Evolutionary conservation across 2,329 filamentous ascomycete genomes (phyloP), one percentile per base, ranked within the genome.

Genomic region (Pyricularia pennisetigena): DNA sequence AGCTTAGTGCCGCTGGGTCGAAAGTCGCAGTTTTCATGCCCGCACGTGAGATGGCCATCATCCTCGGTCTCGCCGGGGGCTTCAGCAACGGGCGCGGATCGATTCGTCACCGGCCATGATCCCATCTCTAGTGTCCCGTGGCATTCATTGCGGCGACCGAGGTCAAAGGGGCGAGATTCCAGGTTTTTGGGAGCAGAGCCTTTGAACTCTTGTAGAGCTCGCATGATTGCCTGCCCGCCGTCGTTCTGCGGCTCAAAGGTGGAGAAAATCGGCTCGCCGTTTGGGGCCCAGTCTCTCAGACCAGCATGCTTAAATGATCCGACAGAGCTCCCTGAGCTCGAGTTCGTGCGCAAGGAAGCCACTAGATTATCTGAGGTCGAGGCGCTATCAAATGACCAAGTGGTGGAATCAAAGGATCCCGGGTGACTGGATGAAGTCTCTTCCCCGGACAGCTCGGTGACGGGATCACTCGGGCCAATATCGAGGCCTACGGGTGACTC

Each of bases 1-100:
- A 20, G 23, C 14, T 73, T 70, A 2, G 74, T 74, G 3, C 74
- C 74, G 4, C 72, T 70, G 0, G 75, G 75, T 65, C 74, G 74
- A 74, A 74, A 76, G 30, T 73, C 70, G 68, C 75, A 76, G 41
- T 54, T n/a, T 54, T 20, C 41, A n/a, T 54, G 41, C 41, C 20
- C 41, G 41, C 41, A 54, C 20, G 20, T 54, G 41, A 54, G 41
- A 10, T n/a, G 7, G 20, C 16, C 20, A 54, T 54, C 41, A 0
- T 54, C 41, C 2, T 54, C 41, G 41, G 41, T 20, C 23, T 28
- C 23, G 61, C 3, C 61, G 14, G 24, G 8, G 41, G 20, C 16
- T n/a, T 54, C 41, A 20, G 20, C 41, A 5, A n/a, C 41, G 3
- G 41, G 16, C 41, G 41, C 41, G 7, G 20, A n/a, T 20, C 20